Percentiles rank a stretch among this genome's conserved stretches.
Conservation (phyloP, 176 grass and related monocot species). For the Poa annua region DNA sequence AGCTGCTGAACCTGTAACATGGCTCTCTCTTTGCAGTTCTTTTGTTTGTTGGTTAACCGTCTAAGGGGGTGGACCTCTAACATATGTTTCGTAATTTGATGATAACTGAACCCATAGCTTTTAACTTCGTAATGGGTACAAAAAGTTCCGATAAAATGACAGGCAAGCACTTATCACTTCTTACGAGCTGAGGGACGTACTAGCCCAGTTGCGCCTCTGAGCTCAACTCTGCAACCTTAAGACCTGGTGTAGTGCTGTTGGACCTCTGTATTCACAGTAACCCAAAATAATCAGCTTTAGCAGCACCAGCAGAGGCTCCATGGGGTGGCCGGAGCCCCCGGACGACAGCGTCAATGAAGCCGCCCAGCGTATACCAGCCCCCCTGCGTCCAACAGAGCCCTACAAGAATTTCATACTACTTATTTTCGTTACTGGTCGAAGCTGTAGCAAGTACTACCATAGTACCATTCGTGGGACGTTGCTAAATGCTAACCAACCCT, state of each 20-base stretch:
- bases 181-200: neutral
- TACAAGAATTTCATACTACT: neutral
- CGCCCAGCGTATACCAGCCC: neutral
- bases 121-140: no score
- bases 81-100: neutral
- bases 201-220: neutral
- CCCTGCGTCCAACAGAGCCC: neutral
- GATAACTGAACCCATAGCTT: no score
- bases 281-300: neutral
- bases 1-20: no score
- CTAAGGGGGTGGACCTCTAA: no score
- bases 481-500: neutral
- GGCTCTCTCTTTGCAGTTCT: no score
- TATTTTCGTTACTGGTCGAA: neutral
- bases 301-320: neutral
- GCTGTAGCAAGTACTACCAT: neutral
- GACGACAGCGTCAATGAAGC: constrained; percentile 10
- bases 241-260: neutral
- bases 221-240: neutral
- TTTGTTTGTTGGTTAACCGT: no score
- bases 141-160: no score
- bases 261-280: neutral
- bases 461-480: neutral
- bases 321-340: neutral
- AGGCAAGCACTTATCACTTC: neutral